Conservation (phyloP, 768 basidiomycete genomes). For the Leccinum subgranulosum region DNA sequence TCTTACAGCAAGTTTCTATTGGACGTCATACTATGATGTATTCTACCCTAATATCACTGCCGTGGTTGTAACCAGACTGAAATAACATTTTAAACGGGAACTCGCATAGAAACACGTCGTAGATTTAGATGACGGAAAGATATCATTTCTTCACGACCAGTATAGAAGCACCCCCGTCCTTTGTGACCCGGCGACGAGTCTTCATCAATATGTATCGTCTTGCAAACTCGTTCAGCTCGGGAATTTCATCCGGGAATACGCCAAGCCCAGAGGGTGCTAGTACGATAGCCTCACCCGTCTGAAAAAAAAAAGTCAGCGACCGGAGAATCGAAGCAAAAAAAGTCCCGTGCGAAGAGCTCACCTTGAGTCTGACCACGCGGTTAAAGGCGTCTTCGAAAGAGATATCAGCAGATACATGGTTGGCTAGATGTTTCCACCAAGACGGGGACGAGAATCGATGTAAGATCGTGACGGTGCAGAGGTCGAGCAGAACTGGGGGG, state of each 20-base stretch:
- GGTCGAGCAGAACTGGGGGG: conserved; percentile 61
- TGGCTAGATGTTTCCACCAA: conserved; percentile 69
- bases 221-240: conserved; percentile 46
- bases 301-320: not conserved
- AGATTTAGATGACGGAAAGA: not conserved
- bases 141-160: conserved; percentile 32
- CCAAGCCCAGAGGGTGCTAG: conserved; percentile 63
- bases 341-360: conserved; percentile 22
- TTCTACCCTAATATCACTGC: conserved; percentile 13
- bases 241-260: conserved; percentile 33
- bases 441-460: conserved; percentile 75
- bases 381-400: conserved; percentile 60
- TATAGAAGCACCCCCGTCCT: conserved; percentile 63
- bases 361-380: conserved; percentile 61
- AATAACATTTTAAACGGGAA: not conserved
- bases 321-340: not conserved
- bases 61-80: conserved; percentile 14
- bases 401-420: conserved; percentile 68
- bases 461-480: conserved; percentile 62
- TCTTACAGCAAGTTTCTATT: conserved; percentile 3
- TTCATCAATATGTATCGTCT: conserved; percentile 59
- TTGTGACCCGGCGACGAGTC: conserved; percentile 58
- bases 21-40: conserved; percentile 18
- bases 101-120: not conserved
- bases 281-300: conserved; percentile 73